Percentiles rank a stretch among this genome's conserved stretches.
phyloP scores from a whole-genome alignment of 495 filamentous ascomycete genomes.

The Terfezia boudieri region DNA sequence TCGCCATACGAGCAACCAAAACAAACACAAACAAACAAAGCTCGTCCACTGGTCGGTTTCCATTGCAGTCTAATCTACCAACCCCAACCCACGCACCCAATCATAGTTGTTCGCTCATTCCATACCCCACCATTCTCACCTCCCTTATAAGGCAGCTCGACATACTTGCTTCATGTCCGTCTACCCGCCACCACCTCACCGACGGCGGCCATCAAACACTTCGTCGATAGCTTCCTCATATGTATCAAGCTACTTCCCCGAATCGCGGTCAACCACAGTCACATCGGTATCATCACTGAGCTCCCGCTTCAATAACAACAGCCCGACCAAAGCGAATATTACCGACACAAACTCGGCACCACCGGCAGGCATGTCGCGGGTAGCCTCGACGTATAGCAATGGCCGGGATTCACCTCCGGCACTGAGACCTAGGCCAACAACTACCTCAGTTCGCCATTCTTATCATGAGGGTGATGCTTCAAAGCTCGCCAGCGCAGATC shows the following conservation, averaged over 20 bases:
- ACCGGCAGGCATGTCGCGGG: too few species aligned
- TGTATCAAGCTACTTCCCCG: conserved; percentile 6
- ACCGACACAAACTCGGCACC: too few species aligned
- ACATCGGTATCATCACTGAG: conserved; percentile 16
- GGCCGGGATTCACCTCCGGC: not conserved
- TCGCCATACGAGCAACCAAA: too few species aligned
- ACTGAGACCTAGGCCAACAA: not conserved
- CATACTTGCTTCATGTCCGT: conserved; percentile 30
- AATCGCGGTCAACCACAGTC: conserved; percentile 16
- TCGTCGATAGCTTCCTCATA: conserved; percentile 14
- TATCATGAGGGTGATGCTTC: not conserved
- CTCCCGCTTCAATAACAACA: conserved; percentile 11
- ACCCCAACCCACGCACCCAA: too few species aligned
- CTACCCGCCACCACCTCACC: conserved; percentile 14
- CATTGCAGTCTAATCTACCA: too few species aligned
- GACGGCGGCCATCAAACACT: conserved; percentile 18
- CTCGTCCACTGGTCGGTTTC: too few species aligned
- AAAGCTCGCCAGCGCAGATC: not conserved
- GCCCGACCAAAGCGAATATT: too few species aligned
- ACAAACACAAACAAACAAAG: too few species aligned
- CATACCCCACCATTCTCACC: not conserved
- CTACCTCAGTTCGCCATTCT: not conserved
- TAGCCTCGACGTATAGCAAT: not conserved
- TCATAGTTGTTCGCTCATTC: not conserved
- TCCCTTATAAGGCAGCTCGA: not conserved